Evolutionary conservation across 306 rosid species (phyloP).

Genomic region (Pyrus betulifolia): DNA sequence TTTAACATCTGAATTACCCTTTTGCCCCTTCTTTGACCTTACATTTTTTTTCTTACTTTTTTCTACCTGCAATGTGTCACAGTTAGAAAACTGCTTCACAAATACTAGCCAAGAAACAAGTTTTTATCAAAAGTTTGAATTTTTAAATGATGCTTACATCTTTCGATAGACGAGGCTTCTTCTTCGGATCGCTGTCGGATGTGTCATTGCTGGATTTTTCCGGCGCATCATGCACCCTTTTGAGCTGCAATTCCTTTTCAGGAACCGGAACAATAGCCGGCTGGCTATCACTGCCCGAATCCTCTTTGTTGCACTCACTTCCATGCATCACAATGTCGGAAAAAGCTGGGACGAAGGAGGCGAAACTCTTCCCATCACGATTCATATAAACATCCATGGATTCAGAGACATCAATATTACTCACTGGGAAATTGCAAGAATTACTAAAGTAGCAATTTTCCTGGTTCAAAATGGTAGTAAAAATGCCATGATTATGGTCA

Average conservation of each 20-base stretch:
- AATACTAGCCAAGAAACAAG: not conserved
- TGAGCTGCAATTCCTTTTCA: conserved; percentile 26
- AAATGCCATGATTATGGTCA: not conserved
- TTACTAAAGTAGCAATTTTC: conserved; percentile 14
- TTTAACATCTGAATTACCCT: conserved; percentile 18
- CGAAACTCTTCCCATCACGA: conserved; percentile 15
- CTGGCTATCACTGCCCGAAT: conserved; percentile 8
- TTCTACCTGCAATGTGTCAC: conserved; percentile 27
- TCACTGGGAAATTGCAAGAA: conserved; percentile 10
- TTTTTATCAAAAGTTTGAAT: not conserved
- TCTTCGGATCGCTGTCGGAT: conserved; percentile 32
- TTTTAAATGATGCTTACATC: conserved; percentile 37
- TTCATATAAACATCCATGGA: conserved; percentile 18
- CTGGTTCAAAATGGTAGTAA: conserved; percentile 24
- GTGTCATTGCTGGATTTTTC: conserved; percentile 13
- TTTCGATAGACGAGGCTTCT: conserved; percentile 33
- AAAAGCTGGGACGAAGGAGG: conserved; percentile 28
- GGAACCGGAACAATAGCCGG: conserved; percentile 22
- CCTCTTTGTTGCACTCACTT: conserved; percentile 23
- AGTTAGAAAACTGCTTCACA: not conserved
- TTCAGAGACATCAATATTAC: conserved; percentile 9
- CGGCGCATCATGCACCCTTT: conserved; percentile 41
- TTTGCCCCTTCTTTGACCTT: conserved; percentile 34
- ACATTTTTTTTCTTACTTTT: conserved; percentile 36
- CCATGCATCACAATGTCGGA: conserved; percentile 38